Evolutionary conservation across 2,329 filamentous ascomycete species (phyloP), one percentile per base, ranked within the genome.

Genomic region (Purpureocillium takamizusanense): DNA sequence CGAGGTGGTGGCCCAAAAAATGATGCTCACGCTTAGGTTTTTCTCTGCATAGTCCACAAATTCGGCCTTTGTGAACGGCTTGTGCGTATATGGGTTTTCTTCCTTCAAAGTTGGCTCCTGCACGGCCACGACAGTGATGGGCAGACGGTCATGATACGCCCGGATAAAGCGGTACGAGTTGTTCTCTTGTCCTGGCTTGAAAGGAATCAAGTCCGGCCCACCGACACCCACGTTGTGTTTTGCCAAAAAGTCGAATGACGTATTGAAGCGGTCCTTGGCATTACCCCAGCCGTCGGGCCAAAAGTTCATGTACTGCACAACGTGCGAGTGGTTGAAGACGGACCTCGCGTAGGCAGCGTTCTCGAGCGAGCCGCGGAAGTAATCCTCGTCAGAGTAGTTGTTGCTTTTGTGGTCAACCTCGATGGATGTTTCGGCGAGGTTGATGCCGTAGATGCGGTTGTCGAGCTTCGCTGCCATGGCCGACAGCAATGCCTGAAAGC

Each of bases 301-400:
- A 36, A 47, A 49, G 31, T 49, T 49, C 34, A 49, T 43, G 35
- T 49, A 49, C 30, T 49, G 47, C 18, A 49, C 47, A 8, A 36
- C 44, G 32, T 35, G 39, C 11, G 45, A 40, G 35, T 43, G 39
- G 9, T 36, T 31, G 42, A 49, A 49, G 13, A 40, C 42, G 3
- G 10, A 31, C 1, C 40, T 39, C 6, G 45, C 47, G 12, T 31
- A 36, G 11, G 4, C 32, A 10, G 21, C 21, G 21, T 25, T 25
- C 10, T 25, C 21, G 21, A 25, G 21, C 21, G 5, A 5, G 21
- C 21, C 21, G 21, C 10, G 10, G 21, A 25, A 25, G 10, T 25
- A 25, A 10, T 5, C 21, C 6, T 5, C 21, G 21, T 25, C 21
- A 6, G 21, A 6, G 21, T 25, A 25, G 10, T 25, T 25, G 21